Percentiles rank a stretch among this genome's conserved stretches.
Conservation (phyloP, 2,329 filamentous ascomycete species). For the Westerdykella ornata region DNA sequence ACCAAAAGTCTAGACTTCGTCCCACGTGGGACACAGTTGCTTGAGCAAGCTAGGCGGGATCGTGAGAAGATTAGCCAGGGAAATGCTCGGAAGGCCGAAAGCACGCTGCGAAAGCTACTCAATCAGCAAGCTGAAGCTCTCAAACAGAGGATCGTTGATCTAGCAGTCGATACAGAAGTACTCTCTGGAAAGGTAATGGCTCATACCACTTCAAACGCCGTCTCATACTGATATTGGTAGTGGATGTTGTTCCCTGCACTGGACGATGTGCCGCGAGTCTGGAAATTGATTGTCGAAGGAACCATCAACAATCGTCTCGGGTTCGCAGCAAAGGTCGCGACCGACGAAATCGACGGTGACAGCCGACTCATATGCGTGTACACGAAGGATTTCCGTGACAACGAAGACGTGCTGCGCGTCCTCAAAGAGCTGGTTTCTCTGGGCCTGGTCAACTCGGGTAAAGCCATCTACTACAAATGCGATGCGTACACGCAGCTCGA, state of each 20-base stretch:
- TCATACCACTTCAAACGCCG: neutral
- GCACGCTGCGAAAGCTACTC: conserved; percentile 35
- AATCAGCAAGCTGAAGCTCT: conserved; percentile 40
- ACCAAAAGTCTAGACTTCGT: conserved; percentile 47
- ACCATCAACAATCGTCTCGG: conserved; percentile 66
- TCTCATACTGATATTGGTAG: conserved; percentile 34
- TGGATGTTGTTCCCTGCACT: conserved; percentile 67
- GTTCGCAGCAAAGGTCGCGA: conserved; percentile 64
- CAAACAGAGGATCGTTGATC: conserved; percentile 51
- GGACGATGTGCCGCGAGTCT: conserved; percentile 54
- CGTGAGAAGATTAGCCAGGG: conserved; percentile 47
- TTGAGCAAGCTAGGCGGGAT: conserved; percentile 44
- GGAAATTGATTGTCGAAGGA: conserved; percentile 60
- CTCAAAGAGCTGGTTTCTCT: conserved; percentile 56
- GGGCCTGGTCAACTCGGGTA: conserved; percentile 47
- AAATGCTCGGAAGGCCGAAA: conserved; percentile 44
- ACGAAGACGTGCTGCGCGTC: conserved; percentile 61
- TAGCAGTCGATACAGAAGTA: conserved; percentile 55
- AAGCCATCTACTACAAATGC: conserved; percentile 70
- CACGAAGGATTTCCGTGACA: conserved; percentile 66
- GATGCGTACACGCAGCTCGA: conserved; percentile 49
- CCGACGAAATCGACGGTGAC: conserved; percentile 41
- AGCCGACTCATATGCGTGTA: conserved; percentile 67
- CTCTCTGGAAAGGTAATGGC: conserved; percentile 58
- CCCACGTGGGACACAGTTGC: conserved; percentile 50